These are phyloP conservation scores for Paraphoma chrysanthemicola DNA, from an alignment of 2,329 filamentous ascomycete genomes.

Conservation along the genomic window DNA sequence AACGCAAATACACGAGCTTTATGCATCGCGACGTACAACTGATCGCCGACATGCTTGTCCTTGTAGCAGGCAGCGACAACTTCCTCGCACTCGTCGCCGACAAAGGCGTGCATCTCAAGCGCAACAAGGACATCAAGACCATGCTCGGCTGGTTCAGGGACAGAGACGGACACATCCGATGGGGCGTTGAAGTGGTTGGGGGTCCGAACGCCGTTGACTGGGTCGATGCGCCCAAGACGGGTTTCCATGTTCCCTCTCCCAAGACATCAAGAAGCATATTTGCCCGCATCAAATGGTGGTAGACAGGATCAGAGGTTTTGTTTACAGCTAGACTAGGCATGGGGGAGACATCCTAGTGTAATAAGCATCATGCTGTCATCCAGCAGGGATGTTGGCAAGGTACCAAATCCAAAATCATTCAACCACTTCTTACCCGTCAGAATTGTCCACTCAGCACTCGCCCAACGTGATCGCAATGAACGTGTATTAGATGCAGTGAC, in stretches of 20 bases:
- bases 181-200: slow-evolving; percentile 33
- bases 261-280: neutral
- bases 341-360: neutral
- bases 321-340: slow-evolving; percentile 4
- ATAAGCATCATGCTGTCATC: slow-evolving; percentile 2
- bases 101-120: slow-evolving; percentile 16
- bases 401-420: neutral
- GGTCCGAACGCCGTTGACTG: slow-evolving; percentile 20
- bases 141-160: slow-evolving; percentile 32
- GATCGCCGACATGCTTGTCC: slow-evolving; percentile 30
- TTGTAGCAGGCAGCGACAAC: slow-evolving; percentile 32
- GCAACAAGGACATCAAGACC: slow-evolving; percentile 10
- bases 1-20: slow-evolving; percentile 20
- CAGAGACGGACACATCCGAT: slow-evolving; percentile 21
- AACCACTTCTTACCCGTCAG: neutral
- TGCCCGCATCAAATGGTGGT: slow-evolving; percentile 2
- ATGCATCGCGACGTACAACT: slow-evolving; percentile 29
- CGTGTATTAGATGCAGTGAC: too few relatives aligned
- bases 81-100: slow-evolving; percentile 24
- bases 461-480: neutral
- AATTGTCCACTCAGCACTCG: neutral
- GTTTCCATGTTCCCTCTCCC: slow-evolving; percentile 2
- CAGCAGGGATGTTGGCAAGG: neutral
- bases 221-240: slow-evolving; percentile 17
- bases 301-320: slow-evolving; percentile 11